A percentile compares a stretch with the other conserved stretches of the same genome.
These are phyloP conservation scores for Exophiala oligosperma DNA, from an alignment of 2,329 filamentous ascomycete species.

Conservation along the genomic window DNA sequence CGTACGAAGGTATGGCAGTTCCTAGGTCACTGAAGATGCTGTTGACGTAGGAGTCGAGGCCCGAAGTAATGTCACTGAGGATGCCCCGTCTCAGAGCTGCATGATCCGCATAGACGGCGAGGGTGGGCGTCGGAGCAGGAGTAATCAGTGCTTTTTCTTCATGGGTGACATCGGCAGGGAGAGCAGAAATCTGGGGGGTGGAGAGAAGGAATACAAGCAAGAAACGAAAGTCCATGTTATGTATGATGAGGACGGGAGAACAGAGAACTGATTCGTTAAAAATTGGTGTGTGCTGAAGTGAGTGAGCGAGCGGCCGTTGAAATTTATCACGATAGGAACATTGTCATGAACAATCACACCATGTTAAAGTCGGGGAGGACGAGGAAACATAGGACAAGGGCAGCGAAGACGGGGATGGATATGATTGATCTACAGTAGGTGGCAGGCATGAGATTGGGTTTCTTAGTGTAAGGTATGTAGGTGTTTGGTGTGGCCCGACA, in stretches of 20 bases:
- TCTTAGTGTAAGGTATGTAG: too few relatives aligned
- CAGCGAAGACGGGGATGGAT: too few relatives aligned
- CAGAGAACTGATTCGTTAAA: neutral
- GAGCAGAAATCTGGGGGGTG: slow-evolving; percentile 5
- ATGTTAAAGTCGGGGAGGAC: too few relatives aligned
- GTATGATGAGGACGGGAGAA: neutral
- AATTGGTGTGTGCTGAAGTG: too few relatives aligned
- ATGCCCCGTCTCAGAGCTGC: slow-evolving; percentile 48
- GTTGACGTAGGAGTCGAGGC: slow-evolving; percentile 33
- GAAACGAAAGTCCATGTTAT: neutral
- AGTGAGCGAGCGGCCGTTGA: too few relatives aligned
- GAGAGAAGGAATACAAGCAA: neutral
- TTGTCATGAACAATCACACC: too few relatives aligned
- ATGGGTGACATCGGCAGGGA: slow-evolving; percentile 14
- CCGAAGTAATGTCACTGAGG: slow-evolving; percentile 51
- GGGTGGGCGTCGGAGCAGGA: slow-evolving; percentile 41
- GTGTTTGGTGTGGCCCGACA: neutral
- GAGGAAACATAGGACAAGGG: too few relatives aligned
- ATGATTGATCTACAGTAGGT: too few relatives aligned
- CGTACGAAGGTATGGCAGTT: slow-evolving; percentile 58
- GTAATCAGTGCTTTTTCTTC: slow-evolving; percentile 42
- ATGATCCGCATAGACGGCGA: slow-evolving; percentile 43
- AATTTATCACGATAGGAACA: too few relatives aligned
- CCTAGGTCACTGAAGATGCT: slow-evolving; percentile 51
- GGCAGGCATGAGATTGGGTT: too few relatives aligned